phyloP scores from a whole-genome alignment of 176 grass and related monocot genomes.

The Avena eriantha region DNA sequence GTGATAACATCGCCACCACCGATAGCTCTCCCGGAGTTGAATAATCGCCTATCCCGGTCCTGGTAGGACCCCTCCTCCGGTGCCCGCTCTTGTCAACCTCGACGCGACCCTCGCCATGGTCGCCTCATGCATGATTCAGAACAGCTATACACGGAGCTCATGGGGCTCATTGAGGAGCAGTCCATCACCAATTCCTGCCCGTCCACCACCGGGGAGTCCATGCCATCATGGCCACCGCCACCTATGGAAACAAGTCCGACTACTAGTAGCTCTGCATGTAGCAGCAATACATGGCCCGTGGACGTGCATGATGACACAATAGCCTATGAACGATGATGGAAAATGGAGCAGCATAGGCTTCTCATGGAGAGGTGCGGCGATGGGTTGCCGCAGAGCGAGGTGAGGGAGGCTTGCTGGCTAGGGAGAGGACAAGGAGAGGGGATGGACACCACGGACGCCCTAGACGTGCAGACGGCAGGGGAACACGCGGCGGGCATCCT shows the following conservation, averaged over 20 bases:
- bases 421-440: not conserved
- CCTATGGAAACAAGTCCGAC: slow-evolving; percentile 21
- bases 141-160: slow-evolving; percentile 55
- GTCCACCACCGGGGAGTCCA: not conserved
- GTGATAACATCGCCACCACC: not conserved
- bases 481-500: too few relatives aligned
- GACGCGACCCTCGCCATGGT: not conserved
- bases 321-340: not conserved
- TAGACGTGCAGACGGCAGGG: too few relatives aligned
- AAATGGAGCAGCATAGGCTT: not conserved
- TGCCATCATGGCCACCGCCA: not conserved
- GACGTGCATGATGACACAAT: slow-evolving; percentile 21
- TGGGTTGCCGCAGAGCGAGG: not conserved
- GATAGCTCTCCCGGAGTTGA: not conserved
- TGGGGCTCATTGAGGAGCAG: slow-evolving; percentile 42
- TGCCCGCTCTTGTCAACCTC: not conserved
- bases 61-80: not conserved
- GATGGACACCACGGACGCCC: too few relatives aligned
- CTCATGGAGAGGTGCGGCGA: not conserved
- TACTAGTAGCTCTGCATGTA: not conserved
- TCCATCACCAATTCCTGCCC: not conserved
- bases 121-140: slow-evolving; percentile 45
- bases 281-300: slow-evolving; percentile 29
- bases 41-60: not conserved
- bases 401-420: not conserved